A percentile compares a stretch with the other conserved stretches of the same genome.
Evolutionary conservation across 495 filamentous ascomycete species (phyloP).

Genomic region (Corynascus novoguineensis): DNA sequence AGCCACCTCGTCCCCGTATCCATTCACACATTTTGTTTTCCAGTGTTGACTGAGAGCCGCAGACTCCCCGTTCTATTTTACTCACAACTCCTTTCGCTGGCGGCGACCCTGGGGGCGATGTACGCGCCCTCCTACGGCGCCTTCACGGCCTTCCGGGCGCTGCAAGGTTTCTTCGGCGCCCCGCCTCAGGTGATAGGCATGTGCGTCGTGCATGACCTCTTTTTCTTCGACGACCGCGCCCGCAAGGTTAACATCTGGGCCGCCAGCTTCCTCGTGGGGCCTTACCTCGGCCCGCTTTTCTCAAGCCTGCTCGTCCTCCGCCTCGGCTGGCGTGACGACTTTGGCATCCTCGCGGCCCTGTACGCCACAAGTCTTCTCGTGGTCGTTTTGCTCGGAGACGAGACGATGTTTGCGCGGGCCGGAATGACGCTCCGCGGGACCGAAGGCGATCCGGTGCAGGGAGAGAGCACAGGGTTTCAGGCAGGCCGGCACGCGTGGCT

Average conservation of each 20-base stretch:
- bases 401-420: conserved; percentile 42
- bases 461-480: neutral
- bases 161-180: conserved; percentile 46
- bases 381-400: conserved; percentile 43
- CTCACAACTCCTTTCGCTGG: conserved; percentile 45
- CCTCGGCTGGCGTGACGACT: conserved; percentile 40
- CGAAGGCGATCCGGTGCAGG: neutral
- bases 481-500: neutral
- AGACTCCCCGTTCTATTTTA: conserved; percentile 49
- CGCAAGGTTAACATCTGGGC: conserved; percentile 59
- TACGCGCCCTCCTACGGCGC: conserved; percentile 38
- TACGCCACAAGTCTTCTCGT: conserved; percentile 41
- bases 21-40: no score
- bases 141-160: conserved; percentile 48
- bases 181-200: conserved; percentile 51
- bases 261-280: conserved; percentile 50
- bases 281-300: conserved; percentile 51
- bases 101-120: conserved; percentile 31
- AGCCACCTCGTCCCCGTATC: no score
- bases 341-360: conserved; percentile 43
- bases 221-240: conserved; percentile 56
- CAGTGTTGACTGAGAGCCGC: no score
- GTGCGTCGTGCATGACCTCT: conserved; percentile 53
- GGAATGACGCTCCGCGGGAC: conserved; percentile 1
- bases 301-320: conserved; percentile 45